A percentile compares a stretch with the other conserved stretches of the same genome.
Conservation (phyloP, 345 rosid genomes). For the Abelmoschus esculentus region DNA sequence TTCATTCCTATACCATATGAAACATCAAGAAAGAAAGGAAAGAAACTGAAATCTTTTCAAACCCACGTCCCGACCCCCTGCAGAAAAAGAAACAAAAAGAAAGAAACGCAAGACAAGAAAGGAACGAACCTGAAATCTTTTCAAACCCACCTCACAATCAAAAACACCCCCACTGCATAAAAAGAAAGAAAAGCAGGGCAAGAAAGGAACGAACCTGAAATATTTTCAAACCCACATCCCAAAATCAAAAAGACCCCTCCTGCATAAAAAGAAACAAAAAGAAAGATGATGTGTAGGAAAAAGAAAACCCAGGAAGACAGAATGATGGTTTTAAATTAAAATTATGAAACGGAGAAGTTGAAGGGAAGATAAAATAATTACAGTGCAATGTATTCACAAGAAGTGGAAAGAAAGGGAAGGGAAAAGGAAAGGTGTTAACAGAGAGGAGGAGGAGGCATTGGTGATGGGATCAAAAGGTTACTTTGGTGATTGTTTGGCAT, state of each 20-base stretch:
- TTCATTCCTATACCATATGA: not conserved
- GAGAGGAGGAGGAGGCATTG: slow-evolving; percentile 16
- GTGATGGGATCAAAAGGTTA: slow-evolving; percentile 4
- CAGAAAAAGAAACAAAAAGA: not conserved
- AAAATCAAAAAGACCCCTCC: not conserved
- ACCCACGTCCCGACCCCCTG: not conserved
- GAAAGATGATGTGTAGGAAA: not conserved
- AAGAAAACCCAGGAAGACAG: not conserved
- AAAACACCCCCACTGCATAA: not conserved
- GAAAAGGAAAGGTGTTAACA: not conserved
- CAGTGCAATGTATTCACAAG: slow-evolving; percentile 2
- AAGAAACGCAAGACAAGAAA: too few species aligned
- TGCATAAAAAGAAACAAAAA: not conserved
- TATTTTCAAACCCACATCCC: slow-evolving; percentile 1
- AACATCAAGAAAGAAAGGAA: not conserved
- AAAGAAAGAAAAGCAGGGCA: not conserved
- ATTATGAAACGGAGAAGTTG: not conserved
- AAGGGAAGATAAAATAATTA: slow-evolving; percentile 1
- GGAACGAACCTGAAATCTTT: not conserved
- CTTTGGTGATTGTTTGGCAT: not conserved
- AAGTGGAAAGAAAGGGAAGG: not conserved
- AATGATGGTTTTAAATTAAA: slow-evolving; percentile 1
- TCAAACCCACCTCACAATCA: not conserved
- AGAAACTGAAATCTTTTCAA: not conserved
- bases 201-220: not conserved